Percentiles rank a stretch among this genome's conserved stretches.
phyloP scores from a whole-genome alignment of 306 rosid species.

The Pterocarpus santalinus region DNA sequence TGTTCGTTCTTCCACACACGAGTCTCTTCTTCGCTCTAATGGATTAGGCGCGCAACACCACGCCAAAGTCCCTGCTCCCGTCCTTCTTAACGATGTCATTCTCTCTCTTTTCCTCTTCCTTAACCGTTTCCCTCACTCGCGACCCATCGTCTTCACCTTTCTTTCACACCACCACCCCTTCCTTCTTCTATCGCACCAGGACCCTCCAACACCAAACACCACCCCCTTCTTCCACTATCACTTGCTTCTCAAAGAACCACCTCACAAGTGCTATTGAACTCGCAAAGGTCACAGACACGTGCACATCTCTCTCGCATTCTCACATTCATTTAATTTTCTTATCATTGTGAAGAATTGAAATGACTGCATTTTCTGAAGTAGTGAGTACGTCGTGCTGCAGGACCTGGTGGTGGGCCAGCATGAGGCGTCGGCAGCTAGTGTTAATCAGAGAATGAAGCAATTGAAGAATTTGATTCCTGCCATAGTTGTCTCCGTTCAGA shows the following conservation, averaged over 20 bases:
- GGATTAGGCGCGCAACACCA: constrained; percentile 47
- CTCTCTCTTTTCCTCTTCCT: constrained; percentile 61
- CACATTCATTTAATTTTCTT: neutral
- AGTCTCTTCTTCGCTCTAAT: neutral
- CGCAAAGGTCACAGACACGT: constrained; percentile 50
- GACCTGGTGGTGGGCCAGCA: constrained; percentile 38
- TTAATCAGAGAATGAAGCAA: constrained; percentile 53
- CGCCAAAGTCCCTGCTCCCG: neutral
- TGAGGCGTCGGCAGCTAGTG: constrained; percentile 41
- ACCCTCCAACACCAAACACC: constrained; percentile 10
- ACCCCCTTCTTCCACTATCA: constrained; percentile 43
- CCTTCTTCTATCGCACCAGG: constrained; percentile 44
- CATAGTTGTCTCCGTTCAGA: constrained; percentile 61
- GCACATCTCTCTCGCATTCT: neutral
- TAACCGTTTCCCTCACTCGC: constrained; percentile 44
- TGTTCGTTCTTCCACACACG: constrained; percentile 16
- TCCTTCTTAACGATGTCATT: constrained; percentile 65
- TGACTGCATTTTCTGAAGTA: constrained; percentile 47
- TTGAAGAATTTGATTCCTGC: constrained; percentile 65
- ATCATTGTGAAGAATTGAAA: neutral
- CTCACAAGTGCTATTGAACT: neutral
- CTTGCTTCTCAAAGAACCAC: constrained; percentile 53
- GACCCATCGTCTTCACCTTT: constrained; percentile 5
- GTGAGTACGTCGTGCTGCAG: constrained; percentile 61
- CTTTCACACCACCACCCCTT: constrained; percentile 36